Percentiles rank a stretch among this genome's conserved stretches.
Conservation (phyloP, 371 early-diverging fungal species). For the Circinella umbellata region DNA sequence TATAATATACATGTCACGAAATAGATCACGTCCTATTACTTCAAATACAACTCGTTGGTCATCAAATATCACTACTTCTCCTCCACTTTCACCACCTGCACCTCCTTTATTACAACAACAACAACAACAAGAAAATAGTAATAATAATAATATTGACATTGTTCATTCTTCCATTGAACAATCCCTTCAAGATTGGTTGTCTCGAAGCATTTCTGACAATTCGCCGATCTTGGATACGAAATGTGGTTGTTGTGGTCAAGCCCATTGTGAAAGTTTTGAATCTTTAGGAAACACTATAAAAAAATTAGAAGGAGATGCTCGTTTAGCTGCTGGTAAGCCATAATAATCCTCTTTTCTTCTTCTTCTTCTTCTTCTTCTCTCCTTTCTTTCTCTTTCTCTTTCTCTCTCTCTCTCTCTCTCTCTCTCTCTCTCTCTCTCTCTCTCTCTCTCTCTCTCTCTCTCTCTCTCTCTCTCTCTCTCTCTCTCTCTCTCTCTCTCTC, state of each 20-base stretch:
- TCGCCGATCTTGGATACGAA: slow-evolving; percentile 26
- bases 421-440: too few relatives aligned
- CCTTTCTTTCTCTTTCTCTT: background rate
- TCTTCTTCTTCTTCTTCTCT: background rate
- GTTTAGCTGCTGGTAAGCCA: slow-evolving; percentile 50
- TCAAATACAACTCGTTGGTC: background rate
- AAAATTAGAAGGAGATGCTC: slow-evolving; percentile 46
- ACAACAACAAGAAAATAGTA: background rate
- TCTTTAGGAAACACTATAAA: slow-evolving; percentile 31
- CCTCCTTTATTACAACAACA: background rate
- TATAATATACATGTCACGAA: slow-evolving; percentile 2
- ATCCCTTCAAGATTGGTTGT: slow-evolving; percentile 47
- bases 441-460: too few relatives aligned
- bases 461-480: too few relatives aligned
- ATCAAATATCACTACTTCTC: background rate
- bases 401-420: too few relatives aligned
- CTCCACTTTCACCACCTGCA: background rate
- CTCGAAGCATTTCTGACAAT: slow-evolving; percentile 29
- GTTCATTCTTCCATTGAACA: slow-evolving; percentile 32
- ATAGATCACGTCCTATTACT: slow-evolving; percentile 12
- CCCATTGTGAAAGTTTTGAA: slow-evolving; percentile 36
- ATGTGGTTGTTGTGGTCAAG: slow-evolving; percentile 43
- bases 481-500: too few relatives aligned
- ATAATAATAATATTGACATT: background rate
- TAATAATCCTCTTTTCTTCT: background rate